A percentile compares a stretch with the other conserved stretches of the same genome.
phyloP scores from a whole-genome alignment of 768 basidiomycete genomes.

The Amanita inopinata region DNA sequence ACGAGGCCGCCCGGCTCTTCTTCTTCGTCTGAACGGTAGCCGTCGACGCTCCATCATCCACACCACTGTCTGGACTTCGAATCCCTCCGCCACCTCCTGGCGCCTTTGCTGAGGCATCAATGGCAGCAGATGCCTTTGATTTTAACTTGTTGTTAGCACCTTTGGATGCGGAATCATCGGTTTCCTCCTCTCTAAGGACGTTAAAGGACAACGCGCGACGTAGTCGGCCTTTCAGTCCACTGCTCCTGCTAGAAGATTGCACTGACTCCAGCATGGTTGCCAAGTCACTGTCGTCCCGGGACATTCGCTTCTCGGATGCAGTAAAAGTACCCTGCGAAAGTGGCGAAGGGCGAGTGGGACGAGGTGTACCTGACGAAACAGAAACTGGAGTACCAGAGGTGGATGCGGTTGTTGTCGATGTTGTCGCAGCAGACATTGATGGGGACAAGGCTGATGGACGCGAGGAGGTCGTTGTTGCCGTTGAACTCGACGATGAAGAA shows the following conservation, averaged over 20 bases:
- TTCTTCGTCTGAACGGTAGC: constrained; percentile 48
- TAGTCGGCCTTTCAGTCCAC: constrained; percentile 70
- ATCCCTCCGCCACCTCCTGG: constrained; percentile 15
- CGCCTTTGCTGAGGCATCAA: constrained; percentile 20
- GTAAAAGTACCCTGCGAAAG: constrained; percentile 57
- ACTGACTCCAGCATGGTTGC: constrained; percentile 40
- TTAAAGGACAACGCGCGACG: constrained; percentile 63
- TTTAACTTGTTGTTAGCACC: constrained; percentile 21
- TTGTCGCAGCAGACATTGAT: constrained; percentile 25
- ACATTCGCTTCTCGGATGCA: constrained; percentile 66
- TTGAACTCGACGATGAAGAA: constrained; percentile 39
- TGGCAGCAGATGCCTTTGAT: constrained; percentile 21
- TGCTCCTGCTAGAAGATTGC: constrained; percentile 35
- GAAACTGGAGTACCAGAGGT: constrained; percentile 22
- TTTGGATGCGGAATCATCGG: constrained; percentile 29
- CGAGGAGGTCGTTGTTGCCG: constrained; percentile 23
- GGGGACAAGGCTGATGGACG: constrained; percentile 22
- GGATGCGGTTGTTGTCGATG: constrained; percentile 24
- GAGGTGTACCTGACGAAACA: constrained; percentile 22
- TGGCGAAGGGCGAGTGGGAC: constrained; percentile 51
- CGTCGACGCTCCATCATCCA: constrained; percentile 31
- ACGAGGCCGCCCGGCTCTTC: constrained; percentile 52
- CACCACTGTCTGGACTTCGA: constrained; percentile 21
- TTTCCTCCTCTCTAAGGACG: constrained; percentile 46
- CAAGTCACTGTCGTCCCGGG: constrained; percentile 66